A percentile compares a stretch with the other conserved stretches of the same genome.
Evolutionary conservation across 2,329 filamentous ascomycete species (phyloP).

Genomic region (Alternaria rosae): DNA sequence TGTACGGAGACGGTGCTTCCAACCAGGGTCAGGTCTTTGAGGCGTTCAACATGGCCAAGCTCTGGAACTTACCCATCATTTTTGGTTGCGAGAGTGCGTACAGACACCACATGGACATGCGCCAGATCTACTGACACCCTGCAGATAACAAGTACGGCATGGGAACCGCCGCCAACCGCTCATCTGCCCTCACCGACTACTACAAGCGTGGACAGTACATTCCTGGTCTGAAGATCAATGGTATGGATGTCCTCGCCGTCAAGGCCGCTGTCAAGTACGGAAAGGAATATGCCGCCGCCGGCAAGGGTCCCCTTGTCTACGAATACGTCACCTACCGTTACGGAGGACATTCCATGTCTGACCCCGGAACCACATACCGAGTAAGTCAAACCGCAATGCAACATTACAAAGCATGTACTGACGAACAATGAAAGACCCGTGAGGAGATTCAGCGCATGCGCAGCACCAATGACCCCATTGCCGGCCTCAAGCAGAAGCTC

Average conservation of each 20-base stretch:
- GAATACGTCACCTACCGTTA: slow-evolving; percentile 99
- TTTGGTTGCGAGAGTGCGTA: slow-evolving; percentile 97
- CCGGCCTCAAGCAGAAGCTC: slow-evolving; percentile 96
- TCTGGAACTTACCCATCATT: slow-evolving; percentile 94
- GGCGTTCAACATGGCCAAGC: slow-evolving; percentile 99
- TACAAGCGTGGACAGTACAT: slow-evolving; percentile 99
- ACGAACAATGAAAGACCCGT: slow-evolving; percentile 67
- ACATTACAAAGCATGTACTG: background rate
- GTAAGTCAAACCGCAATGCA: slow-evolving; percentile 32
- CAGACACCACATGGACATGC: background rate
- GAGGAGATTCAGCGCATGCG: slow-evolving; percentile 99
- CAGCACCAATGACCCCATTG: slow-evolving; percentile 97
- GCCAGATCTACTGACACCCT: slow-evolving; percentile 23
- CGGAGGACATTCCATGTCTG: slow-evolving; percentile 99
- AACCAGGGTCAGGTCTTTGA: slow-evolving; percentile 99
- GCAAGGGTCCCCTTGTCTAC: slow-evolving; percentile 92
- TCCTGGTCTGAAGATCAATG: slow-evolving; percentile 98
- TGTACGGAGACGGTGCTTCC: slow-evolving; percentile 97
- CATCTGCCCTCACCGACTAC: slow-evolving; percentile 97
- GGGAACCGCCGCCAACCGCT: slow-evolving; percentile 94
- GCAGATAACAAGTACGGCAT: slow-evolving; percentile 99
- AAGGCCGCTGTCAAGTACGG: slow-evolving; percentile 95
- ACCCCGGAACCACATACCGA: slow-evolving; percentile 98
- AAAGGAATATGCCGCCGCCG: slow-evolving; percentile 82
- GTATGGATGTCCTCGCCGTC: slow-evolving; percentile 98